These are phyloP conservation scores for Ophiostoma montium DNA, from an alignment of 2,329 filamentous ascomycete species.

Conservation along the genomic window DNA sequence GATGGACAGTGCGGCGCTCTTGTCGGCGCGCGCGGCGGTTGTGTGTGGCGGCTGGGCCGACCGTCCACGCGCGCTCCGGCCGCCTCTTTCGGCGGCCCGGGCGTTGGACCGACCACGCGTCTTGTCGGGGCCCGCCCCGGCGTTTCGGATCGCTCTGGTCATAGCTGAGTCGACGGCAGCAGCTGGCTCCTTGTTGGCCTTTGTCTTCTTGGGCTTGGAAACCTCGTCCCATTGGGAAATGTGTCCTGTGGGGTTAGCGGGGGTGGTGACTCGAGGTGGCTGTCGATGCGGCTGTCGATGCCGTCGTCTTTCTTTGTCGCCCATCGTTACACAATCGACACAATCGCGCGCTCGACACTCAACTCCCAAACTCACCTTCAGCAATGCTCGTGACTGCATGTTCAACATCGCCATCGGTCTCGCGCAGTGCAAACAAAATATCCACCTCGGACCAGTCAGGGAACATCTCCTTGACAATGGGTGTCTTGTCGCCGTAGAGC, in stretches of 20 bases:
- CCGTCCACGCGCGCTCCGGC: constrained; percentile 48
- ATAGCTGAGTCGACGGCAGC: constrained; percentile 35
- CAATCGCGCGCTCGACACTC: background rate
- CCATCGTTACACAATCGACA: too few relatives aligned
- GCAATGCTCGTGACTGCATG: constrained; percentile 64
- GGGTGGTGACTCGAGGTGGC: background rate
- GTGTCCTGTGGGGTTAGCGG: constrained; percentile 37
- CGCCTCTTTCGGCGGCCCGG: constrained; percentile 48
- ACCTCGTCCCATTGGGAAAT: constrained; percentile 79
- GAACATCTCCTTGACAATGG: constrained; percentile 82
- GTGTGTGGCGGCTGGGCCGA: constrained; percentile 43
- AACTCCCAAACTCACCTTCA: constrained; percentile 42
- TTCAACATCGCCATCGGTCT: constrained; percentile 68
- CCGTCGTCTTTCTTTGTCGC: background rate
- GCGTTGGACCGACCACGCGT: constrained; percentile 48
- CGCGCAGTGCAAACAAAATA: constrained; percentile 81
- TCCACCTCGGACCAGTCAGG: constrained; percentile 92
- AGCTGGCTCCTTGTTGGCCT: constrained; percentile 54
- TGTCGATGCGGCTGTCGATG: background rate
- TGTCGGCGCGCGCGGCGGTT: constrained; percentile 48
- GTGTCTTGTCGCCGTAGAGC: constrained; percentile 67
- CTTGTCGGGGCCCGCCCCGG: constrained; percentile 46
- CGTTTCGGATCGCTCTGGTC: constrained; percentile 40
- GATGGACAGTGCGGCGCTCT: constrained; percentile 41
- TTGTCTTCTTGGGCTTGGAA: constrained; percentile 59